These are phyloP conservation scores for Diaporthe caulivora DNA, from an alignment of 2,329 filamentous ascomycete genomes.

Conservation along the genomic window DNA sequence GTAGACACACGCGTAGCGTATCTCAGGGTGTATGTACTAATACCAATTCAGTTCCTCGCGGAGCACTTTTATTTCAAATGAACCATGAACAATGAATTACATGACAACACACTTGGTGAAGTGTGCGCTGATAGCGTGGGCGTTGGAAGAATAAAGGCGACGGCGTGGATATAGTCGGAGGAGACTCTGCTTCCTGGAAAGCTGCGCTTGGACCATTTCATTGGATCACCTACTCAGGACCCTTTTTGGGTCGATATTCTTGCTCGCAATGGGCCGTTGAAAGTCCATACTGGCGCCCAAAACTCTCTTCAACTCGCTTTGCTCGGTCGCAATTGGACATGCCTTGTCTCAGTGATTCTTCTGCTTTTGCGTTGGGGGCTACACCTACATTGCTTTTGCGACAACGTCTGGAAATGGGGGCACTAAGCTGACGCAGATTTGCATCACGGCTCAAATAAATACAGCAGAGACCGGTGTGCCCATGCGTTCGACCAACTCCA, in stretches of 20 bases:
- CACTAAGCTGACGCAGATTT: neutral
- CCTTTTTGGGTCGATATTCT: neutral
- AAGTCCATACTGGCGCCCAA: neutral
- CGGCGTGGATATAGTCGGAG: neutral
- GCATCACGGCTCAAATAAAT: neutral
- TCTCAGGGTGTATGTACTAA: conserved; percentile 39
- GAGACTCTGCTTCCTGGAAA: neutral
- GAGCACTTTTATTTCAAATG: neutral
- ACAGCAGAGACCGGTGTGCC: neutral
- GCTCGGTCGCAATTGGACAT: neutral
- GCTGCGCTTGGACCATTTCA: neutral
- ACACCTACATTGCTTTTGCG: neutral
- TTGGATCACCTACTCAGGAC: neutral
- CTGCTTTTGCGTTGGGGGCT: neutral
- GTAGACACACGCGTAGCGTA: conserved; percentile 29
- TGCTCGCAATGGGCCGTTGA: too few species aligned
- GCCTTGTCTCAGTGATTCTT: too few species aligned
- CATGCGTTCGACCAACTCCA: neutral
- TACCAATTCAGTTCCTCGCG: conserved; percentile 36
- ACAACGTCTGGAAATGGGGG: neutral
- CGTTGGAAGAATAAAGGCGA: neutral
- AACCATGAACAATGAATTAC: neutral
- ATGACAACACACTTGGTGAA: neutral
- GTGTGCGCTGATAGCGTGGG: neutral
- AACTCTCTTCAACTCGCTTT: neutral